A percentile compares a stretch with the other conserved stretches of the same genome.
Evolutionary conservation across 108 stramenopile genomes (phyloP).

Genomic region (Pseudonitzschia multistriata): DNA sequence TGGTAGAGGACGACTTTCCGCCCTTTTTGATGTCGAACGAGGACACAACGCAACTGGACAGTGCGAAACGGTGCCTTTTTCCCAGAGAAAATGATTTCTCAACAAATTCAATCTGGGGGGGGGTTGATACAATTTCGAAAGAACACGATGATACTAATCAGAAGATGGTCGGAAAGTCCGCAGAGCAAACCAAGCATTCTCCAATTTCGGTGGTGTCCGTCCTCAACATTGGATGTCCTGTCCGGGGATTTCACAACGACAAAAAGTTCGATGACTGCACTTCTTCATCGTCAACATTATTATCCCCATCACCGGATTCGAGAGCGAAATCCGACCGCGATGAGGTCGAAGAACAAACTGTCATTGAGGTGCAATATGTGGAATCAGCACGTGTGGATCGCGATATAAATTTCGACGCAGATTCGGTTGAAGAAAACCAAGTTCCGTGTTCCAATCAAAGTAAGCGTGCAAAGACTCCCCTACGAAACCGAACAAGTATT

Average conservation of each 20-base stretch:
- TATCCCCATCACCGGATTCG: neutral
- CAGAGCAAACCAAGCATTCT: neutral
- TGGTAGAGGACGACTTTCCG: neutral
- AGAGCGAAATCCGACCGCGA: neutral
- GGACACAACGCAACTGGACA: constrained; percentile 2
- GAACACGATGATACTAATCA: neutral
- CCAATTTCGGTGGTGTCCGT: constrained; percentile 14
- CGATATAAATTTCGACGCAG: neutral
- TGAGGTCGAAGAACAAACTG: constrained; percentile 12
- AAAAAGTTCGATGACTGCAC: neutral
- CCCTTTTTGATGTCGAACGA: neutral
- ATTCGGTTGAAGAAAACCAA: neutral
- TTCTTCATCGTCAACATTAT: neutral
- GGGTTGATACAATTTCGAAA: neutral
- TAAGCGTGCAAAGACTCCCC: neutral
- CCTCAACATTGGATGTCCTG: neutral
- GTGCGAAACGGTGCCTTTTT: constrained; percentile 25
- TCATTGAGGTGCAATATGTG: constrained; percentile 8
- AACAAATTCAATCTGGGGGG: neutral
- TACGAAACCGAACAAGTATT: neutral
- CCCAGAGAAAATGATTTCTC: constrained; percentile 13
- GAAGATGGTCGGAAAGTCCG: neutral
- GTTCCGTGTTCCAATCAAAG: neutral
- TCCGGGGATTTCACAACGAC: neutral
- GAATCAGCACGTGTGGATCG: neutral